Evolutionary conservation across 2,329 filamentous ascomycete genomes (phyloP).

Genomic region (Fusarium tuaranense): DNA sequence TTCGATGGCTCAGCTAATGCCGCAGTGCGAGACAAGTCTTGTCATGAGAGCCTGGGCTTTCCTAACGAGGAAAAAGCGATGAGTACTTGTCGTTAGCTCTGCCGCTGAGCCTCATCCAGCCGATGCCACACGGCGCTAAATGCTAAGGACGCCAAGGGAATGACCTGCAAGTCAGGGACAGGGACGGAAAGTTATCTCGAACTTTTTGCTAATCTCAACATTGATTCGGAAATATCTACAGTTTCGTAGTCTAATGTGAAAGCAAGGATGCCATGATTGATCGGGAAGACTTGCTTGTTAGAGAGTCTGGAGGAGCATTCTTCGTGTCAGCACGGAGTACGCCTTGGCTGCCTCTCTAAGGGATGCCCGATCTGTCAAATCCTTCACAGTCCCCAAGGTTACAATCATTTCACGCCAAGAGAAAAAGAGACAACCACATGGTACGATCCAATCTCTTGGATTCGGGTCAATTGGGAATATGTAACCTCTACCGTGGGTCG

Average conservation of each 20-base stretch:
- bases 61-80: constrained; percentile 13
- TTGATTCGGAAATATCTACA: not conserved
- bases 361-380: not conserved
- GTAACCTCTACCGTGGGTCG: constrained; percentile 10
- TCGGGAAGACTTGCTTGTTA: not conserved
- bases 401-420: constrained; percentile 2
- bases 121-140: not conserved
- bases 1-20: constrained; percentile 7
- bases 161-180: constrained; percentile 2
- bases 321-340: not conserved
- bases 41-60: not conserved
- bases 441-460: constrained; percentile 6
- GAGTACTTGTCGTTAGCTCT: constrained; percentile 26
- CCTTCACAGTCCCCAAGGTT: not conserved
- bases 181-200: not conserved
- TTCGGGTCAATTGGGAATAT: not conserved
- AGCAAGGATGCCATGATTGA: not conserved
- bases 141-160: not conserved
- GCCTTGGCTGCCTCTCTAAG: not conserved
- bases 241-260: not conserved
- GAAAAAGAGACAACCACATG: not conserved
- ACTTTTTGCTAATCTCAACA: not conserved
- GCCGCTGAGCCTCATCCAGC: constrained; percentile 30
- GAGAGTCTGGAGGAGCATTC: not conserved
- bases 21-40: not conserved